Evolutionary conservation across 257 asterid species (phyloP), one percentile per base, ranked within the genome.

Genomic region (Sherardia arvensis): DNA sequence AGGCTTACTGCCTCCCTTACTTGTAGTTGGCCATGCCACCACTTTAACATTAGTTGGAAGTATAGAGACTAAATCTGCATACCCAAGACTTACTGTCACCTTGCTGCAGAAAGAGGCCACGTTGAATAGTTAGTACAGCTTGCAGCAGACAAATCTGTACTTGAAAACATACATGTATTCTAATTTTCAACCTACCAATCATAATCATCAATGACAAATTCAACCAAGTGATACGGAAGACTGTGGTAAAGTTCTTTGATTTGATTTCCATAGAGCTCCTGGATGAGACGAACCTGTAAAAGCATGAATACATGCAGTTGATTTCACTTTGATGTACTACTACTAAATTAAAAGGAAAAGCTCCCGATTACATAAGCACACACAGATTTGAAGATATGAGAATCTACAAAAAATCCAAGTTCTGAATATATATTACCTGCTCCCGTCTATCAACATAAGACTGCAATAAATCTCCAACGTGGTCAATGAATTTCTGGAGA

Each of bases 181-280:
- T 7, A 20, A 53, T 63, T n/a, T n/a, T n/a, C 30, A 25, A 59
- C 91, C 34, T 81, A 93, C 99, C 97, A 81, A 74, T 85, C 91
- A 80, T 78, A 81, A 74, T 90, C 87, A 61, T 85, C 72, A 67
- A 93, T 80, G 61, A 75, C 86, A 74, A 93, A 90, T 68, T 90
- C 96, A 60, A 84, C 72, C 94, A 87, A 78, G 73, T 90, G 90
- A 71, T 84, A 86, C 23, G 95, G 94, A 78, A 90, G 97, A 76
- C 96, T 93, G 67, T 84, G 90, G 78, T 93, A 93, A 32, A 93
- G 88, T 71, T 90, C 95, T 54, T 81, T 84, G 23, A 87, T 85
- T 80, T 93, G 97, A 83, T 93, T 87, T 72, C 99, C 99, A 67
- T 90, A 93, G 81, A 93, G 73, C 77, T 93, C 99, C 79, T 93